These are phyloP conservation scores for Brassica hybrid DNA, from an alignment of 441 rosid species.

Conservation along the genomic window DNA sequence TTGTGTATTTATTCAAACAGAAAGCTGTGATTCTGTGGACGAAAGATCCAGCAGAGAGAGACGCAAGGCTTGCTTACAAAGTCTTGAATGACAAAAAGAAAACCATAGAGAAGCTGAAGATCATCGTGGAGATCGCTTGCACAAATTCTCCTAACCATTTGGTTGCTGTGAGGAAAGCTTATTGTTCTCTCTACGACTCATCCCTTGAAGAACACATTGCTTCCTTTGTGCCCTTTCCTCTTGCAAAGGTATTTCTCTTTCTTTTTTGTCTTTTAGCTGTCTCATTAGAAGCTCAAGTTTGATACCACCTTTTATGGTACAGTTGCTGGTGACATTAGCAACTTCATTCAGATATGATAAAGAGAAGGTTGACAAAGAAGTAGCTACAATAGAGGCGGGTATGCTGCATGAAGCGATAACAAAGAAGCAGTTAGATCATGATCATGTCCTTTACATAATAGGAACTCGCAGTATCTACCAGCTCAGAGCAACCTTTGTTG, in stretches of 20 bases:
- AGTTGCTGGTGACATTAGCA: constrained; percentile 74
- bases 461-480: constrained; percentile 76
- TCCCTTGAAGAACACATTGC: constrained; percentile 84
- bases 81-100: constrained; percentile 52
- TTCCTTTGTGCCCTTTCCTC: constrained; percentile 49
- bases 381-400: constrained; percentile 69
- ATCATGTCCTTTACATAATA: constrained; percentile 63
- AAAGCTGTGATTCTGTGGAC: constrained; percentile 79
- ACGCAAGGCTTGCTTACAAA: constrained; percentile 72
- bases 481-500: constrained; percentile 70
- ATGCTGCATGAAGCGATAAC: constrained; percentile 67
- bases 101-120: constrained; percentile 52
- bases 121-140: constrained; percentile 80
- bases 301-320: constrained; percentile 36
- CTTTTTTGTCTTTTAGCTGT: background rate
- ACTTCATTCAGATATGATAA: constrained; percentile 81
- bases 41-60: constrained; percentile 81
- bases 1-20: constrained; percentile 39
- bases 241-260: constrained; percentile 61
- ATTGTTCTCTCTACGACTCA: constrained; percentile 62
- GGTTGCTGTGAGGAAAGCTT: constrained; percentile 72
- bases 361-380: constrained; percentile 53
- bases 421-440: constrained; percentile 62
- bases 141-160: constrained; percentile 76
- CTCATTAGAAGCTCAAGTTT: background rate